Base-by-base conservation (phyloP, 2,329 filamentous ascomycete species). In the Diaporthe sp. region DNA sequence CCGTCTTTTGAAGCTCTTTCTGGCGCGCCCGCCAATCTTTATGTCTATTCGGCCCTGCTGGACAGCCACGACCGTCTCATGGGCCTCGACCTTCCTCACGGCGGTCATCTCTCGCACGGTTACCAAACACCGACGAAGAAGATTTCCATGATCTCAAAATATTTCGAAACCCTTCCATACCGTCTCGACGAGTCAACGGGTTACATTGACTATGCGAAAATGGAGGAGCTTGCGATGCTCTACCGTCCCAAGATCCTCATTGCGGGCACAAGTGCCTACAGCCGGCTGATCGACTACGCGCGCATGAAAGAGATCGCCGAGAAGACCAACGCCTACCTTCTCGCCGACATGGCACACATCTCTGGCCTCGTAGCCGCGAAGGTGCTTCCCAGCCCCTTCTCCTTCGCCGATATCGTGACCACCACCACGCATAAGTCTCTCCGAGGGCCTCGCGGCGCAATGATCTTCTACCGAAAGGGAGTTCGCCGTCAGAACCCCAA, bases 371-470 rank as follows among this genome's bases (percentile, higher is more conserved):
- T 99, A 70, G 96, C 97, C 58, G 96, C 95, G 79, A 95, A 95
- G 81, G 96, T 98, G 73, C 92, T 98, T 79, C 95, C 95, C 58
- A 94, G 94, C 76, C 97, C 97, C 69, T 99, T 98, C 86, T 90
- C 91, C 78, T 93, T 94, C 84, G 94, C 95, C 78, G 97, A 99
- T 84, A 93, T 99, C 76, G 97, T 99, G 78, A 99, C 97, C 65
- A 99, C 97, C 31, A 99, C 97, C 51, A 98, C 95, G 77, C 97
- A 99, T 90, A 99, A 99, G 89, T 98, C 95, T 76, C 91, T 99
- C 78, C 94, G 97, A 83, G 97, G 97, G 51, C 97, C 97, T 51
- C 93, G 97, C 82, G 97, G 97, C 79, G 97, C 97, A 81, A 94
- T 99, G 92, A 99, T 99, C 85, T 99, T 99, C 90, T 99, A 93